Conservation (phyloP, 2,329 filamentous ascomycete species). For the Capronia coronata region DNA sequence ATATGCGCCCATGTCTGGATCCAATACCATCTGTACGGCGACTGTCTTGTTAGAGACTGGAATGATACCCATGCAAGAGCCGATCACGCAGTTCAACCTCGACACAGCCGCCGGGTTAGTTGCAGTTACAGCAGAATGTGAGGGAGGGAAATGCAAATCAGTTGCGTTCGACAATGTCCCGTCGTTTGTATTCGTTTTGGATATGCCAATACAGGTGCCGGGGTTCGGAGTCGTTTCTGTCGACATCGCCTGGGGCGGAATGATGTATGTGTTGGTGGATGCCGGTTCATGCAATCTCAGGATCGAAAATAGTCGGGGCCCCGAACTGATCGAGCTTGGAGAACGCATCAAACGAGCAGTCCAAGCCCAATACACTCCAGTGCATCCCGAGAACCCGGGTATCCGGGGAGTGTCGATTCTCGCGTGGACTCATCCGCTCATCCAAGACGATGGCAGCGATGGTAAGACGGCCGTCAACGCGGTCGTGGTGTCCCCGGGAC, state of each 20-base stretch:
- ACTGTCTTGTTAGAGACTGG: slow-evolving; percentile 46
- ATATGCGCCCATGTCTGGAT: slow-evolving; percentile 43
- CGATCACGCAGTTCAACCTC: slow-evolving; percentile 37
- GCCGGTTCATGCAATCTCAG: slow-evolving; percentile 34
- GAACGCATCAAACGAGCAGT: slow-evolving; percentile 41
- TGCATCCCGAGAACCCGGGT: slow-evolving; percentile 41
- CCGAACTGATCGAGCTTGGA: slow-evolving; percentile 39
- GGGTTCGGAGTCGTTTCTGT: slow-evolving; percentile 38
- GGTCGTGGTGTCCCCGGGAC: slow-evolving; percentile 42
- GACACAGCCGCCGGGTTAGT: slow-evolving; percentile 45
- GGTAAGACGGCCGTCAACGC: slow-evolving; percentile 36
- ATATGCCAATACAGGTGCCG: slow-evolving; percentile 37
- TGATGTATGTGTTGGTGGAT: slow-evolving; percentile 43
- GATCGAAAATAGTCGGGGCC: slow-evolving; percentile 33
- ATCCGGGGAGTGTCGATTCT: slow-evolving; percentile 40
- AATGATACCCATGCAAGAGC: slow-evolving; percentile 44
- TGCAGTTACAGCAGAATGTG: slow-evolving; percentile 38
- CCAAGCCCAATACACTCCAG: slow-evolving; percentile 33
- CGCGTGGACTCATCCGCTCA: slow-evolving; percentile 38
- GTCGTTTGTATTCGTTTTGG: slow-evolving; percentile 39
- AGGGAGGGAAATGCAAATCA: slow-evolving; percentile 40
- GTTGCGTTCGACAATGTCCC: slow-evolving; percentile 45
- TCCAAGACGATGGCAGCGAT: slow-evolving; percentile 5
- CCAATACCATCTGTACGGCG: slow-evolving; percentile 41
- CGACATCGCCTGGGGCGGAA: slow-evolving; percentile 45